Evolutionary conservation across 2,329 filamentous ascomycete genomes (phyloP), one percentile per base, ranked within the genome.

Genomic region (Penicillium sp.): DNA sequence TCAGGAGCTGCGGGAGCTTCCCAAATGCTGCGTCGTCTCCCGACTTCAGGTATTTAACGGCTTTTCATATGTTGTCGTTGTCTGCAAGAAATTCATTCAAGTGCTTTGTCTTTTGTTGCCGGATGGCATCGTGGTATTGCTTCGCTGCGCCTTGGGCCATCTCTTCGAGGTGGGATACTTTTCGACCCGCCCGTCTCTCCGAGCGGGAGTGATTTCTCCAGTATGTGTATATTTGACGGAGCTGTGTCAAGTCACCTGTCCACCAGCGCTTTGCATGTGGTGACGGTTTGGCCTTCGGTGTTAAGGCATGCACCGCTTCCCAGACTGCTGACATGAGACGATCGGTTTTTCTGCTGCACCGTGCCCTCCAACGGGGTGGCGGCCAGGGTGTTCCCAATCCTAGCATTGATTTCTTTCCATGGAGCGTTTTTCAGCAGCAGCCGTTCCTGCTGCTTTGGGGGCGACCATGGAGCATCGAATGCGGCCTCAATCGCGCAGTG

Each of bases 401-500:
- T 53, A 2, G 46, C 26, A 51, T 55, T 56, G 4, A 61, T 58
- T 46, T 59, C 53, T 27, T 58, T 58, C 49, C 33, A 60, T 42
- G 28, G 54, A 6, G 52, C 47, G 27, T 60, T 60, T 51, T 58
- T 60, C 18, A 56, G 51, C 18, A 60, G 42, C 39, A 58, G 53
- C 48, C 48, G 38, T 43, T 54, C 33, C n/a, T 49, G 27, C 26
- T 57, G 35, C 46, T 49, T 47, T 28, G 45, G 38, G 33, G 45
- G 29, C 36, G 47, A 9, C 48, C 39, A 26, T 37, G 40, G 33
- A 25, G 55, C 45, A 44, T 67, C 52, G 39, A 69, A 67, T 3
- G 60, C 45, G 1, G 58, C 65, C 46, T 64, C 40, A 52, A 70
- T 69, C 0, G 58, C 44, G 2, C 53, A 26, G 44, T 70, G 55